Evolutionary conservation across 306 rosid species (phyloP).

Genomic region (barrel medic (Medicago truncatula)): DNA sequence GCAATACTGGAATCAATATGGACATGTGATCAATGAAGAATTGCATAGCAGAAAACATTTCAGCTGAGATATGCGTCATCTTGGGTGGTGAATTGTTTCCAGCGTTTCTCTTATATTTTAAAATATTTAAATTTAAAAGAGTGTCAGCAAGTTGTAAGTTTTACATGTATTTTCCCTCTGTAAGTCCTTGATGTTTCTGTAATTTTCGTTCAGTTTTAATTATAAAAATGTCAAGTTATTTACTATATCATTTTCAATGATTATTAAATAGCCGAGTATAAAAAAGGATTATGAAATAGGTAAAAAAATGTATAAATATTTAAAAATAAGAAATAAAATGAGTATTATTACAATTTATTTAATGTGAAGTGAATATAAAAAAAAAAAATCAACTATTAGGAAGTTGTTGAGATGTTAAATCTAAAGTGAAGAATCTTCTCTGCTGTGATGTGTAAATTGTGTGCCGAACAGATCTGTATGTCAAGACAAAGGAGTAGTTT

Average conservation of each 20-base stretch:
- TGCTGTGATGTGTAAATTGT: too few relatives aligned
- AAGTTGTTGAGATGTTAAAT: too few relatives aligned
- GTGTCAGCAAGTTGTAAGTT: not conserved
- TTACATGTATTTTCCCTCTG: not conserved
- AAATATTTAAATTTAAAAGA: not conserved
- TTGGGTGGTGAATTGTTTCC: not conserved
- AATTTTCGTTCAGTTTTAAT: not conserved
- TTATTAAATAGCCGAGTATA: not conserved
- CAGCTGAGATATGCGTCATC: conserved; percentile 4
- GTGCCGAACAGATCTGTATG: too few relatives aligned
- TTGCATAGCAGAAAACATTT: conserved; percentile 16
- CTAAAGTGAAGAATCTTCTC: too few relatives aligned
- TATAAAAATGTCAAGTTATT: not conserved
- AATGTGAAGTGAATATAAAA: too few relatives aligned
- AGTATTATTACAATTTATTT: not conserved
- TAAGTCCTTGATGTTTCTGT: not conserved
- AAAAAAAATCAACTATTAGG: too few relatives aligned
- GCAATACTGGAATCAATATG: conserved; percentile 16
- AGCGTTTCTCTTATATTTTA: not conserved
- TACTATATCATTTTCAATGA: not conserved
- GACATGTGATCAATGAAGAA: conserved; percentile 27
- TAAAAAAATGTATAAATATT: not conserved
- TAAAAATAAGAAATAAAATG: not conserved
- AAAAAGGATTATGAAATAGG: not conserved
- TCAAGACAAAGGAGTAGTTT: too few relatives aligned